phyloP scores from a whole-genome alignment of 2,329 filamentous ascomycete species.

The Chaetothyriales sp. region DNA sequence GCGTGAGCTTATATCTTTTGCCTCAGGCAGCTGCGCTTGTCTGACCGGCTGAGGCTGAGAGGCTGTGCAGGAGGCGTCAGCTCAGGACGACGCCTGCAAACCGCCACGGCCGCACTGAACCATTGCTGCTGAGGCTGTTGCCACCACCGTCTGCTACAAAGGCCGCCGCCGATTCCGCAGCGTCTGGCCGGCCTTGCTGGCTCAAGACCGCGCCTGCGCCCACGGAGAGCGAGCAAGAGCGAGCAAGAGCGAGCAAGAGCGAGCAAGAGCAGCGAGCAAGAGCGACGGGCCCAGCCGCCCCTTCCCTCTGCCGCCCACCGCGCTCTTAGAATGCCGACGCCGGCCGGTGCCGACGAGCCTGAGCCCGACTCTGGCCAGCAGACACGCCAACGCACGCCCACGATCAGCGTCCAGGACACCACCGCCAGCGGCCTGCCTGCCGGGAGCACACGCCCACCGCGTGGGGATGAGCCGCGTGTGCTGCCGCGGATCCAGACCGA shows the following conservation, averaged over 20 bases:
- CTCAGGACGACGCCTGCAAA: background rate
- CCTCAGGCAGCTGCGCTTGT: no score
- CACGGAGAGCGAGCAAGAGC: background rate
- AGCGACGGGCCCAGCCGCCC: no score
- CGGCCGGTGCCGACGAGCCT: background rate
- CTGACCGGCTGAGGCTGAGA: background rate
- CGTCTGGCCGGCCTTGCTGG: background rate
- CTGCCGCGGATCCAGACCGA: conserved; percentile 27
- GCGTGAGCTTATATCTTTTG: no score
- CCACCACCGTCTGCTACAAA: background rate
- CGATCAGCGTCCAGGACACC: conserved; percentile 45
- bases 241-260: background rate
- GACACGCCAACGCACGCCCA: conserved; percentile 30
- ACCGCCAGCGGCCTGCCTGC: conserved; percentile 21
- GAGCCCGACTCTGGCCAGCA: conserved; percentile 4
- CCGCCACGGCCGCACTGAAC: background rate
- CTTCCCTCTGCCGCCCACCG: background rate
- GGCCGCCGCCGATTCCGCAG: no score
- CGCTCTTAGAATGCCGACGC: background rate
- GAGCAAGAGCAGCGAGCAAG: no score
- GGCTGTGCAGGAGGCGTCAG: background rate
- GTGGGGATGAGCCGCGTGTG: conserved; percentile 23
- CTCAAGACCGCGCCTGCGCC: background rate
- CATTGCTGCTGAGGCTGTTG: background rate
- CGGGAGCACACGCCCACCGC: conserved; percentile 5